phyloP scores from a whole-genome alignment of 2,329 filamentous ascomycete species.

The Penicillium sp. region DNA sequence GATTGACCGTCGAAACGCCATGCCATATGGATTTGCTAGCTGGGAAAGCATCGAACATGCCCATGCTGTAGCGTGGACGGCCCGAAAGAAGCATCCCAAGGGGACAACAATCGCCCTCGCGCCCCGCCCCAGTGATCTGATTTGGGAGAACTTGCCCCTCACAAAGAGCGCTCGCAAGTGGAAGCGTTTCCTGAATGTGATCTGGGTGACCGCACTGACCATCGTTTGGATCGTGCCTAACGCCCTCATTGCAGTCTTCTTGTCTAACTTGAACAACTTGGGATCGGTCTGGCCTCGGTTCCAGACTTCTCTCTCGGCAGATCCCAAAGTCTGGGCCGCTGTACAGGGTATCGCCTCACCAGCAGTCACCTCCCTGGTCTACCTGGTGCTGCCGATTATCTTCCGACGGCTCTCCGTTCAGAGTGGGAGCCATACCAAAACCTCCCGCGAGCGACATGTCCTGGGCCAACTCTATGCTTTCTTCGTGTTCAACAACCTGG shows the following conservation, averaged over 20 bases:
- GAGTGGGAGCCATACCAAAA: slow-evolving; percentile 87
- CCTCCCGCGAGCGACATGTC: slow-evolving; percentile 84
- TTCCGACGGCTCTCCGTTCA: slow-evolving; percentile 80
- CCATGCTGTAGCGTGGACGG: slow-evolving; percentile 76
- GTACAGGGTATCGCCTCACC: slow-evolving; percentile 90
- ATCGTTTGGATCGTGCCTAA: slow-evolving; percentile 87
- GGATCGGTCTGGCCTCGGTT: slow-evolving; percentile 76
- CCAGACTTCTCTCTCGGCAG: slow-evolving; percentile 53
- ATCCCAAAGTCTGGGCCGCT: slow-evolving; percentile 70
- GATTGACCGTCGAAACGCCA: slow-evolving; percentile 80
- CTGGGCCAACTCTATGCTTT: slow-evolving; percentile 86
- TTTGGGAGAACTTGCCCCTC: slow-evolving; percentile 88
- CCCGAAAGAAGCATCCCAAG: slow-evolving; percentile 72
- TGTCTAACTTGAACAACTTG: slow-evolving; percentile 78
- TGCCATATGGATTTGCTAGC: slow-evolving; percentile 90
- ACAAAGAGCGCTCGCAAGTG: slow-evolving; percentile 62
- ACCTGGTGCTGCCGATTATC: slow-evolving; percentile 79
- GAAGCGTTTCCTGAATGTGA: slow-evolving; percentile 69
- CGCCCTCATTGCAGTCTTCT: slow-evolving; percentile 86
- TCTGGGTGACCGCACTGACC: slow-evolving; percentile 79
- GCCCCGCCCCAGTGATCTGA: slow-evolving; percentile 82
- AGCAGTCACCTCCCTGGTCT: slow-evolving; percentile 78
- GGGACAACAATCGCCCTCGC: slow-evolving; percentile 73
- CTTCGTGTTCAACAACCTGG: slow-evolving; percentile 94
- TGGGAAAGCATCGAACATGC: slow-evolving; percentile 84